These are phyloP conservation scores for Dactylella cylindrospora DNA, from an alignment of 2,329 filamentous ascomycete genomes.

Conservation along the genomic window DNA sequence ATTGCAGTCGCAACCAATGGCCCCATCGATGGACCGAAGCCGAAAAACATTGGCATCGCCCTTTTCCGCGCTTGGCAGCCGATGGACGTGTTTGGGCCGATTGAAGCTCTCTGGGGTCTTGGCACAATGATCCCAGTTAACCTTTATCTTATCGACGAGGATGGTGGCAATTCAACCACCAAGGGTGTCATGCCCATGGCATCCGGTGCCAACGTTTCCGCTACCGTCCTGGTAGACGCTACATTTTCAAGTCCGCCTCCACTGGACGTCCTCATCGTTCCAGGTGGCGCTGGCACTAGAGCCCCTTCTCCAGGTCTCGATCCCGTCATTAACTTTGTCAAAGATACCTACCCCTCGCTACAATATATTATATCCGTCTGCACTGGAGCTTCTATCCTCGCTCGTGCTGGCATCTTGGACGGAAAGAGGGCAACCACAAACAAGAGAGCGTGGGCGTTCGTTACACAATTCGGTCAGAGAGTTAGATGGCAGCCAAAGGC, in stretches of 20 bases:
- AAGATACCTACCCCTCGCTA: conserved; percentile 39
- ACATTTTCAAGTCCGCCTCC: conserved; percentile 45
- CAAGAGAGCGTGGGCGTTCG: conserved; percentile 50
- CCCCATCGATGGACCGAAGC: conserved; percentile 30
- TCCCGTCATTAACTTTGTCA: conserved; percentile 26
- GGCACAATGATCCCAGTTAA: conserved; percentile 52
- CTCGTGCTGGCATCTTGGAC: conserved; percentile 53
- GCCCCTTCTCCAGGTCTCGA: conserved; percentile 18
- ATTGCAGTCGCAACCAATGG: conserved; percentile 20
- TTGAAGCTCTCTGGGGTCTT: conserved; percentile 56
- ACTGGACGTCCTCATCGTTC: conserved; percentile 44
- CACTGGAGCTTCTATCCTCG: conserved; percentile 51
- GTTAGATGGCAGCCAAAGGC: conserved; percentile 55
- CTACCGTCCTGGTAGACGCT: conserved; percentile 45
- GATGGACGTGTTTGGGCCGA: conserved; percentile 57
- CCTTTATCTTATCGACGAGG: conserved; percentile 54
- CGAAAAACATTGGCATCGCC: conserved; percentile 53
- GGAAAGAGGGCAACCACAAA: conserved; percentile 55
- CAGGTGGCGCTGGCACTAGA: conserved; percentile 39
- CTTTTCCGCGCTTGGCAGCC: conserved; percentile 56
- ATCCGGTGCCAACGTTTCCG: conserved; percentile 42
- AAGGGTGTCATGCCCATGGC: conserved; percentile 14
- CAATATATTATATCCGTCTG: conserved; percentile 51
- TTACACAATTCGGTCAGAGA: conserved; percentile 51
- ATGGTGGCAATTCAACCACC: conserved; percentile 54